Conservation (phyloP, 2,329 filamentous ascomycete genomes). For the Sphaerulina populicola region DNA sequence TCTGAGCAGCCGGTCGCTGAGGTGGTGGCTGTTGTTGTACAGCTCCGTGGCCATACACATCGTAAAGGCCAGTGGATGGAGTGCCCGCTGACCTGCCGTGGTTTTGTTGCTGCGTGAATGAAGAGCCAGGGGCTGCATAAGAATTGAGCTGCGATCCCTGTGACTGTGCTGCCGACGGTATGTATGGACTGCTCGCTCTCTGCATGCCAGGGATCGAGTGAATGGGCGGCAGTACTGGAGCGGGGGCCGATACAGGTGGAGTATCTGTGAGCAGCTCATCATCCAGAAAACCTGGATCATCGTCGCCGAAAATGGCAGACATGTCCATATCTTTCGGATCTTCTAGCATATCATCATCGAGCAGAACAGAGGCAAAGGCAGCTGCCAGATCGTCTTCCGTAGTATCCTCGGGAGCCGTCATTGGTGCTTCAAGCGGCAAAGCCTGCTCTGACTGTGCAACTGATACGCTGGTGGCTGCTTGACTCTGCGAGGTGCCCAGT, state of each 20-base stretch:
- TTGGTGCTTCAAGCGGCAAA: constrained; percentile 9
- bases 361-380: constrained; percentile 76
- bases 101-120: constrained; percentile 19
- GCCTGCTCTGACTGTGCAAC: constrained; percentile 8
- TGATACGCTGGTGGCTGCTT: background rate
- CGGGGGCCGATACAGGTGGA: constrained; percentile 6
- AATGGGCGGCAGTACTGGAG: constrained; percentile 4
- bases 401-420: constrained; percentile 4
- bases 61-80: constrained; percentile 29
- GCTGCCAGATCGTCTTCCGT: constrained; percentile 60
- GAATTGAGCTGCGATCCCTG: constrained; percentile 11
- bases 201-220: constrained; percentile 9
- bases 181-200: constrained; percentile 15
- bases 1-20: constrained; percentile 43
- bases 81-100: constrained; percentile 29
- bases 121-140: constrained; percentile 20
- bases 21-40: constrained; percentile 29
- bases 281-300: constrained; percentile 77
- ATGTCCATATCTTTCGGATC: constrained; percentile 47
- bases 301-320: constrained; percentile 64
- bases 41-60: constrained; percentile 25
- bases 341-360: constrained; percentile 48
- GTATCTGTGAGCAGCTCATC: constrained; percentile 41
- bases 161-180: constrained; percentile 11
- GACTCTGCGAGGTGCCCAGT: constrained; percentile 8